Evolutionary conservation across 1,139 yeast species (phyloP), one percentile per base, ranked within the genome.

Genomic region (Suhomyces wounanorum): DNA sequence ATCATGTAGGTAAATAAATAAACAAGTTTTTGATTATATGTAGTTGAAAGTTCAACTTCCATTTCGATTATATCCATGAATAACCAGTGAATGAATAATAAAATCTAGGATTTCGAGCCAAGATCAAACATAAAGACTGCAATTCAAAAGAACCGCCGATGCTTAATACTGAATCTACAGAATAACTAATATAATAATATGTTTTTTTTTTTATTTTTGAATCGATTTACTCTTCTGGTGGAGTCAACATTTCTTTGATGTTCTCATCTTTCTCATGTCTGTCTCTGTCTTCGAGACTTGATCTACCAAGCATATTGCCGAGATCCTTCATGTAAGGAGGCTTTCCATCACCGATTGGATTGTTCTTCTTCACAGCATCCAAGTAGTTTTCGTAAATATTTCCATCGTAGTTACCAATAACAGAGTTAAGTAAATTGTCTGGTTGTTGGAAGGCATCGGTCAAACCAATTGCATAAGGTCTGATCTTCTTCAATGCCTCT

Each of bases 401-500:
- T 56, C 81, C 81, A 54, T 75, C 77, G 58, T 68, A 75, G 47
- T 63, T 66, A 55, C 80, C 81, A 54, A 77, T 68, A 47, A 71
- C 66, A 9, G 81, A 72, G 63, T 76, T 74, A 54, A 77, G 63
- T 59, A 72, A 59, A 71, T 70, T 73, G 60, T 77, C 81, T 38
- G 78, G 66, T 55, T 66, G 69, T 59, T 75, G 78, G 78, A 77
- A 77, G n/a, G 81, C 67, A 62, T 77, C 81, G 41, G 81, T 76
- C 55, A 68, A 73, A 25, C 78, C 75, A 55, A 77, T 67, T 41
- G 72, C 77, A 55, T 74, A 69, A 41, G 79, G 79, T 66, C 81
- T 73, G 52, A 77, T 59, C 53, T 71, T 72, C 48, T 57, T 56
- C 59, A 75, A 72, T 51, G 73, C 64, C 48, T 62, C 66, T 48